Conservation (phyloP, 1,284 basidiomycete species). For the Moesziomyces antarcticus region DNA sequence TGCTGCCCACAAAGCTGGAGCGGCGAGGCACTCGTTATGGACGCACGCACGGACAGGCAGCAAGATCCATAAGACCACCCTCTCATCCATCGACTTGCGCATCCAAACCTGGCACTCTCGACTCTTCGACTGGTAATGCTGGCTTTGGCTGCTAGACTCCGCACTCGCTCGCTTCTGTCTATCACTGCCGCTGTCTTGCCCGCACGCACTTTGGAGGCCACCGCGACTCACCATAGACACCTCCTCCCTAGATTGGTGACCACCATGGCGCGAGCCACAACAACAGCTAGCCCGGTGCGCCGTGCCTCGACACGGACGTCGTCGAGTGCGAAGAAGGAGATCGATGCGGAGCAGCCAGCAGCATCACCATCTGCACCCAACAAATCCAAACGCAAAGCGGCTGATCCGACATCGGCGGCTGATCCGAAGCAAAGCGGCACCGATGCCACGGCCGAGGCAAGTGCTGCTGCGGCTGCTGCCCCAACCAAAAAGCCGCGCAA, state of each 20-base stretch:
- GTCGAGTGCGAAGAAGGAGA: background rate
- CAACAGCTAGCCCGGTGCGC: constrained; percentile 3
- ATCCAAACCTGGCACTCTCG: background rate
- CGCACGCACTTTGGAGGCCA: background rate
- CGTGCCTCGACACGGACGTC: constrained; percentile 21
- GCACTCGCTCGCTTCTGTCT: background rate
- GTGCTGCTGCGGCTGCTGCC: background rate
- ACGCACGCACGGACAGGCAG: too few species aligned
- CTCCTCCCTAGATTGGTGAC: background rate
- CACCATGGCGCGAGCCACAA: constrained; percentile 16
- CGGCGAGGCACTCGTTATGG: too few species aligned
- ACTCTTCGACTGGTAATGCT: constrained; percentile 8
- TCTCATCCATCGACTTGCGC: background rate
- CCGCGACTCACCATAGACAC: background rate
- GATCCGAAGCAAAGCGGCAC: background rate
- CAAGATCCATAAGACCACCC: too few species aligned
- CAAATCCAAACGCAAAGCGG: constrained; percentile 27
- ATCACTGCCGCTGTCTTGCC: background rate
- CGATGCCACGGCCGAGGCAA: background rate
- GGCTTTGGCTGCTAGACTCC: background rate
- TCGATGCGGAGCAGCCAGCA: background rate
- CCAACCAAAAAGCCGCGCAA: constrained; percentile 37
- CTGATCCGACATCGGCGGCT: constrained; percentile 7
- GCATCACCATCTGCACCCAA: constrained; percentile 7
- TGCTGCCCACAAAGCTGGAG: too few species aligned